Evolutionary conservation across 2,329 filamentous ascomycete genomes (phyloP), one percentile per base, ranked within the genome.

Genomic region (Aspergillus proliferans): DNA sequence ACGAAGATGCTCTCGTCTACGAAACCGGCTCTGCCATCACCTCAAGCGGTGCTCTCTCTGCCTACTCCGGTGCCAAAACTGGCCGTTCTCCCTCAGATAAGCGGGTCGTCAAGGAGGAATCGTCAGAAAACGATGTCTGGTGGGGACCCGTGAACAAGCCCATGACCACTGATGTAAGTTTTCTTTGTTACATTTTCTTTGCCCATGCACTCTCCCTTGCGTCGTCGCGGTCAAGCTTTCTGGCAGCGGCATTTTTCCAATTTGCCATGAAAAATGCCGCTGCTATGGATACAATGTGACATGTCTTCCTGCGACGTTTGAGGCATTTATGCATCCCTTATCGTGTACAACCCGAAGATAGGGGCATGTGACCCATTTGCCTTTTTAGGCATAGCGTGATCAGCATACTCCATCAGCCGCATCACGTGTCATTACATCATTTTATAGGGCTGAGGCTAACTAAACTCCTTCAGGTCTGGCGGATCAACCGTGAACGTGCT

Each of bases 61-160:
- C 93, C 67, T 98, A 96, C 81, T 97, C 93, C 43, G 93, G 93
- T 65, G 88, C 90, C 64, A 98, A 98, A 83, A 98, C 93, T 54
- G 93, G 93, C 55, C 90, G 93, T 58, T 98, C 93, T 54, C 93
- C 93, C 21, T 85, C 88, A 48, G 93, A 98, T 77, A 98, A 98
- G 85, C 86, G 93, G 71, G 88, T 98, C 68, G 93, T 98, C 68
- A 84, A 94, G 77, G 93, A 98, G 73, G 77, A 85, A 52, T 79
- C 83, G 55, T 97, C 93, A 57, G 85, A 95, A 72, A 85, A 93
- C 49, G 84, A 98, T 53, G 82, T 98, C 66, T 98, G 93, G 93
- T 97, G 93, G 93, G 93, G 93, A 66, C 92, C 93, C 49, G 93
- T 98, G 61, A 98, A 98, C 82, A 97, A 97, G 83, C 88, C 92